Percentiles rank a stretch among this genome's conserved stretches.
Evolutionary conservation across 441 rosid species (phyloP).

Genomic region (Jatropha podagrica): DNA sequence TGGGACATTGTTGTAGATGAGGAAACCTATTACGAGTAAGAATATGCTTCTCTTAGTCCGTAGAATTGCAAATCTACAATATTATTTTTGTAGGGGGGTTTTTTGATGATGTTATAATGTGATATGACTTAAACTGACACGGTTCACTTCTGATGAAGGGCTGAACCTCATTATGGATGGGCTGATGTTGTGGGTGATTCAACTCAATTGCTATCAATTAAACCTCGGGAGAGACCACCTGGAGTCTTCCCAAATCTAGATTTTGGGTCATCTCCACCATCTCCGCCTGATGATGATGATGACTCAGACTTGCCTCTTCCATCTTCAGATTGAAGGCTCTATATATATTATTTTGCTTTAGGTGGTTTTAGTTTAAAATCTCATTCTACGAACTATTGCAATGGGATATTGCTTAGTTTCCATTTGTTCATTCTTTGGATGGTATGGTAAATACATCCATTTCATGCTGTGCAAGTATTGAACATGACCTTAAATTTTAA

Average conservation of each 20-base stretch:
- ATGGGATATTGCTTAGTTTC: constrained; percentile 18
- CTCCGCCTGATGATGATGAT: constrained; percentile 38
- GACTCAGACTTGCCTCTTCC: constrained; percentile 29
- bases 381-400: constrained; percentile 25
- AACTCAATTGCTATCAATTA: constrained; percentile 73
- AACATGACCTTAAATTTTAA: not conserved
- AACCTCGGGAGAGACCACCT: constrained; percentile 77
- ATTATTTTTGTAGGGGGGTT: not conserved
- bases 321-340: constrained; percentile 21
- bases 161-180: constrained; percentile 96
- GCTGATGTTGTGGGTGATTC: constrained; percentile 93
- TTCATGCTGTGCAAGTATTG: not conserved
- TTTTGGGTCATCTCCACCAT: constrained; percentile 55
- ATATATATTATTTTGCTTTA: constrained; percentile 21
- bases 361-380: constrained; percentile 11
- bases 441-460: constrained; percentile 19
- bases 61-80: not conserved
- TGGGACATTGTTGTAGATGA: constrained; percentile 98
- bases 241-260: constrained; percentile 72
- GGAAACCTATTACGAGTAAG: constrained; percentile 95
- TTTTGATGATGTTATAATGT: not conserved
- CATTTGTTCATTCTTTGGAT: constrained; percentile 56
- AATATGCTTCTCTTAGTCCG: not conserved
- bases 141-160: constrained; percentile 46
- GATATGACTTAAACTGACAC: constrained; percentile 1